phyloP scores from a whole-genome alignment of 2,329 filamentous ascomycete species.

The Neofusicoccum sp. region DNA sequence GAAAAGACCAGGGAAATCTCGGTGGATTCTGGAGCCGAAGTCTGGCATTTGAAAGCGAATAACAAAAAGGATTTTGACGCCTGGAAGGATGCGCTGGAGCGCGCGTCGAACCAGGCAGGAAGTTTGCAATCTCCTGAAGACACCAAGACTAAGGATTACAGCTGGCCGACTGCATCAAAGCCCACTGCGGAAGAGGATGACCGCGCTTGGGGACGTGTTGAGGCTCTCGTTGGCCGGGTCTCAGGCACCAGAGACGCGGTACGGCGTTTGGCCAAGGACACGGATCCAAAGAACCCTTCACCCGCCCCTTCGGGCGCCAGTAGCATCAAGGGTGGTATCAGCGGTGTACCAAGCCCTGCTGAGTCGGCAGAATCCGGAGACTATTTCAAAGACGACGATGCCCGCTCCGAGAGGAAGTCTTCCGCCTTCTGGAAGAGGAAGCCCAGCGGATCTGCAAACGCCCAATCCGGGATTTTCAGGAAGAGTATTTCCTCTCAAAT shows the following conservation, averaged over 20 bases:
- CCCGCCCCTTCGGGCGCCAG: constrained; percentile 32
- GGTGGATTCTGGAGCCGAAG: constrained; percentile 93
- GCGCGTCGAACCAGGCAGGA: constrained; percentile 61
- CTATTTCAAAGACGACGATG: constrained; percentile 49
- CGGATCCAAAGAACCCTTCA: constrained; percentile 58
- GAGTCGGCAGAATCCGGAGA: constrained; percentile 49
- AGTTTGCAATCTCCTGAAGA: constrained; percentile 27
- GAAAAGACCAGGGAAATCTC: constrained; percentile 87
- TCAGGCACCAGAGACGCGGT: constrained; percentile 87
- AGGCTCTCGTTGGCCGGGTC: constrained; percentile 79
- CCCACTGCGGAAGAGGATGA: constrained; percentile 58
- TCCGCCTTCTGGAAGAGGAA: constrained; percentile 84
- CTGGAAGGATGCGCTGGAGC: constrained; percentile 84
- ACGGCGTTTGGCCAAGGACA: constrained; percentile 80
- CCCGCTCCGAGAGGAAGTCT: constrained; percentile 59
- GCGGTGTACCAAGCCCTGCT: constrained; percentile 34
- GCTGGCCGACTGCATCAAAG: constrained; percentile 24
- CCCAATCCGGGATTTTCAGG: constrained; percentile 44
- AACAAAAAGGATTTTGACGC: constrained; percentile 82
- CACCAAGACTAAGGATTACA: constrained; percentile 29
- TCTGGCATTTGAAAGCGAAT: constrained; percentile 88
- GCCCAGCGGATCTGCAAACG: constrained; percentile 54
- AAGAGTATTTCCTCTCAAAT: constrained; percentile 56
- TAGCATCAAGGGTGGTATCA: constrained; percentile 27
- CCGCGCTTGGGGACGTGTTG: constrained; percentile 82